Evolutionary conservation across 2,329 filamentous ascomycete species (phyloP).

Genomic region (Thielaviopsis populi): DNA sequence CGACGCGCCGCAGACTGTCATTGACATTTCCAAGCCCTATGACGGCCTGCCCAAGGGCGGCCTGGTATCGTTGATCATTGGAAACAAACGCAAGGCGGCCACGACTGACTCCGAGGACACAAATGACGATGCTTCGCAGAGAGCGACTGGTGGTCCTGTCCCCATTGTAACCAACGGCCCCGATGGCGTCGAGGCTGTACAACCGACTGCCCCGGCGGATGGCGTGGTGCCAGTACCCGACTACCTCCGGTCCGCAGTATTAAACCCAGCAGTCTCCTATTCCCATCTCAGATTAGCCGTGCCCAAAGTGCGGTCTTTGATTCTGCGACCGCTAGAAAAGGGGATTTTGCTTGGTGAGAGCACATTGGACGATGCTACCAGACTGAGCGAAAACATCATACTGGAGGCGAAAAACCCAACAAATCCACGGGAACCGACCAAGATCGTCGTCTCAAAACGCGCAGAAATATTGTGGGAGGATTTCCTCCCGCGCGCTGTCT

Average conservation of each 20-base stretch:
- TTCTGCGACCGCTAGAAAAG: conserved; percentile 65
- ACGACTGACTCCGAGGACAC: conserved; percentile 60
- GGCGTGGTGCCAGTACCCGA: conserved; percentile 59
- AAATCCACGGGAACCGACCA: conserved; percentile 64
- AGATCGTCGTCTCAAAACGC: conserved; percentile 66
- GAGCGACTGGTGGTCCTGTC: conserved; percentile 50
- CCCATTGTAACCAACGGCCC: conserved; percentile 61
- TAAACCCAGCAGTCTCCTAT: conserved; percentile 66
- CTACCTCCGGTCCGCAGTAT: conserved; percentile 72
- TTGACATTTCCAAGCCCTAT: conserved; percentile 87
- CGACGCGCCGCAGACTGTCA: conserved; percentile 63
- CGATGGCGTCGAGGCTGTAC: conserved; percentile 64
- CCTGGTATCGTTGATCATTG: conserved; percentile 68
- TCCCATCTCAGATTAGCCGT: conserved; percentile 78
- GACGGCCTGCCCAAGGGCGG: conserved; percentile 87
- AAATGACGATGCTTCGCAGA: conserved; percentile 36
- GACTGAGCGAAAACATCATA: conserved; percentile 54
- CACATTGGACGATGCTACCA: conserved; percentile 44
- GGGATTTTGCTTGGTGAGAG: conserved; percentile 40
- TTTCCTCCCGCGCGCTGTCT: conserved; percentile 69
- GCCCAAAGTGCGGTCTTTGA: conserved; percentile 69
- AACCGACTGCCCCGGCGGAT: conserved; percentile 42
- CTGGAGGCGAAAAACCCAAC: conserved; percentile 79
- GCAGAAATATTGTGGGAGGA: conserved; percentile 84
- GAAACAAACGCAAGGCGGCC: conserved; percentile 78